A percentile compares a stretch with the other conserved stretches of the same genome.
These are phyloP conservation scores for Xylariaceae sp. DNA, from an alignment of 2,329 filamentous ascomycete species.

Conservation along the genomic window DNA sequence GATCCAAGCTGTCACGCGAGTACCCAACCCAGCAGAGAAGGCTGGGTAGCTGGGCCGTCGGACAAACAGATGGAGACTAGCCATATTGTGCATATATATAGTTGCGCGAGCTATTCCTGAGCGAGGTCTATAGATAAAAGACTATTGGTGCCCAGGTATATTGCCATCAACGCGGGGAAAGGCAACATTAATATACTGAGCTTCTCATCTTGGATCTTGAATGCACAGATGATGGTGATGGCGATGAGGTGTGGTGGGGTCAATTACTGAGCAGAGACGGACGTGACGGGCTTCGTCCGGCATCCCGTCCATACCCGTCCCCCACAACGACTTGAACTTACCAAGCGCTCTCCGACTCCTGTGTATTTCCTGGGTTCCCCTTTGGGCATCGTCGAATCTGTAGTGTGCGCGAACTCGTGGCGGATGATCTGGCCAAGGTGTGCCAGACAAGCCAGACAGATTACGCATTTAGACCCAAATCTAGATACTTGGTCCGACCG, in stretches of 20 bases:
- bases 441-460: no score
- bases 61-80: conserved; percentile 2
- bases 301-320: conserved; percentile 18
- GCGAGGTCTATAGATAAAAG: no score
- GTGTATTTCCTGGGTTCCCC: background rate
- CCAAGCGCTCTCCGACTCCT: background rate
- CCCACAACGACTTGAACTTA: background rate
- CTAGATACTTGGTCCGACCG: no score
- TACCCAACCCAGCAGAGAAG: conserved; percentile 7
- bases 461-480: no score
- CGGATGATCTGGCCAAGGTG: no score
- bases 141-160: background rate
- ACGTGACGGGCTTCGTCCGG: conserved; percentile 4
- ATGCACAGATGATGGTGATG: background rate
- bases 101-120: conserved; percentile 1
- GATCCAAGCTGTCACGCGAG: no score
- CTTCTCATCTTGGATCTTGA: background rate
- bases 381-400: background rate
- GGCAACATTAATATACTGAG: conserved; percentile 15
- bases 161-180: conserved; percentile 16
- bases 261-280: conserved; percentile 7
- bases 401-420: background rate
- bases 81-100: conserved; percentile 2
- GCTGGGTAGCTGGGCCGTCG: conserved; percentile 14
- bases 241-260: conserved; percentile 15